Evolutionary conservation across 805 yeast species (phyloP), one percentile per base, ranked within the genome.

Genomic region (Starmerella kuoi): DNA sequence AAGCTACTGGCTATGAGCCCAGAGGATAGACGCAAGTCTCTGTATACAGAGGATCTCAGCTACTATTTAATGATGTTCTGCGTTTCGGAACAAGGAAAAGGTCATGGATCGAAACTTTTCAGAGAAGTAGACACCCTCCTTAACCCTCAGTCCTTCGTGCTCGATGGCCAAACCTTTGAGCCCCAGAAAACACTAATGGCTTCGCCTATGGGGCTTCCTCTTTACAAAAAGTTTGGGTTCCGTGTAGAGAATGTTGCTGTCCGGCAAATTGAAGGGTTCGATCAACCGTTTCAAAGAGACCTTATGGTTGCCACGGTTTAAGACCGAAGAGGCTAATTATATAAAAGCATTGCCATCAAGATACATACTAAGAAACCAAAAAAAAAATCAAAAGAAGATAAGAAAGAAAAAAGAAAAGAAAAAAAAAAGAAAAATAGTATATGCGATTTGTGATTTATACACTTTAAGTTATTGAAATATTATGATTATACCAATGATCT

Each of bases 181-280:
- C 35, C 35, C 9, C 15, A 32, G 22, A 15, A 18, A n/a, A 19
- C 35, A 19, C 15, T 32, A 8, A 19, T 32, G 8, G 35, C 35
- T 15, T 32, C 35, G 6, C 35, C 35, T 5, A 32, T 32, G 35
- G 35, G 35, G 12, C 5, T 32, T 5, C 8, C 21, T 19, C 35
- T 32, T n/a, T 32, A 32, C 35, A 18, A 9, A 19, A 32, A 32
- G 22, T 32, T 32, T 14, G 35, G 35, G 14, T 32, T 32, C 22
- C 19, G 20, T 17, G 6, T 12, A 6, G 20, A 18, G 12, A 23
- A 15, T 5, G 14, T 12, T 7, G 35, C 19, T 23, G 6, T 7
- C 9, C 35, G 35, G 21, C 15, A 32, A n/a, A 8, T 31, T 18
- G 17, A 31, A 11, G 33, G 33, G 9, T n/a, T 14, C 9, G 12